Evolutionary conservation across 306 rosid species (phyloP).

Genomic region (Cucurbita argyrosperma): DNA sequence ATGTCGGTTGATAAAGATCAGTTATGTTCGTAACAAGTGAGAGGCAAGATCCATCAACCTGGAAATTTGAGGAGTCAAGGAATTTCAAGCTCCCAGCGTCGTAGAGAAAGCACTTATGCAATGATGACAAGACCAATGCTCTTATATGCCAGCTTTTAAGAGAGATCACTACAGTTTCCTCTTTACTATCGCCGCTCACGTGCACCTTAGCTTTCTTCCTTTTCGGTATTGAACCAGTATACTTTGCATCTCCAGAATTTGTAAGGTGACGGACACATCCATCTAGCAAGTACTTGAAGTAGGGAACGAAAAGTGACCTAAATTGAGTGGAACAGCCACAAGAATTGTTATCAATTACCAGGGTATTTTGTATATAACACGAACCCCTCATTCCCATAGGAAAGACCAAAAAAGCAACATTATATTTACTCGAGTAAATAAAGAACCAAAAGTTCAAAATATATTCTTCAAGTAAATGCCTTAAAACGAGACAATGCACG

Average conservation of each 20-base stretch:
- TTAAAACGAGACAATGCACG: not conserved
- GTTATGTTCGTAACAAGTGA: not conserved
- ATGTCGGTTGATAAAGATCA: not conserved
- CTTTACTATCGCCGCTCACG: conserved; percentile 10
- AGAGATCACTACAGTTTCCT: conserved; percentile 20
- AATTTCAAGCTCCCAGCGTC: conserved; percentile 71
- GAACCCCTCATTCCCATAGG: not conserved
- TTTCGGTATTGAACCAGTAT: conserved; percentile 28
- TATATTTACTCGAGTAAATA: not conserved
- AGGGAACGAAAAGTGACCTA: conserved; percentile 92
- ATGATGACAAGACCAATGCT: conserved; percentile 53
- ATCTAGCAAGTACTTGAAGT: conserved; percentile 73
- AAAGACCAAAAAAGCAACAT: not conserved
- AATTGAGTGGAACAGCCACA: conserved; percentile 3
- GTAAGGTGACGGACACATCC: conserved; percentile 56
- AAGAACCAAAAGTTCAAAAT: not conserved
- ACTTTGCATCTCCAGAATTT: conserved; percentile 26
- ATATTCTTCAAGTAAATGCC: not conserved
- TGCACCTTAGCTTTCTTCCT: conserved; percentile 69
- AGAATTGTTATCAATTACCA: not conserved
- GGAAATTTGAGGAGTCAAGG: conserved; percentile 67
- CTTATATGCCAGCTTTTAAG: conserved; percentile 69
- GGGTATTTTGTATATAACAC: not conserved
- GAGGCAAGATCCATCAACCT: conserved; percentile 32
- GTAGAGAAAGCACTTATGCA: conserved; percentile 77